Conservation (phyloP, 2,329 filamentous ascomycete species). For the Akanthomyces dipterigenus region DNA sequence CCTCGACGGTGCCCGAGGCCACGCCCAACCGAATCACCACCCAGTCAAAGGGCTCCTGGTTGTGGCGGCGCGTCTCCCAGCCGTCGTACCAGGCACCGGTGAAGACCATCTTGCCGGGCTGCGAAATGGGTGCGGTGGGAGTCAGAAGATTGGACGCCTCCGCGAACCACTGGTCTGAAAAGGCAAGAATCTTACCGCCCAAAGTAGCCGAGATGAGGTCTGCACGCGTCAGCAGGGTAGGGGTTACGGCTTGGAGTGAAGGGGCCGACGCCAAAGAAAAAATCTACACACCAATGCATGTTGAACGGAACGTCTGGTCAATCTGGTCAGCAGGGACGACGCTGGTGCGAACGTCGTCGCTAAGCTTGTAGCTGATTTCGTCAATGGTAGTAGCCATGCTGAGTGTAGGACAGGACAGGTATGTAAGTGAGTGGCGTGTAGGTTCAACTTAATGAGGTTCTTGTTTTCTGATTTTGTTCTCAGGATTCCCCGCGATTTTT, state of each 20-base stretch:
- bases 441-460: not conserved
- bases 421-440: not conserved
- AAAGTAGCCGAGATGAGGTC: constrained; percentile 55
- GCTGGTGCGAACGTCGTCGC: constrained; percentile 41
- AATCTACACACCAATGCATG: constrained; percentile 48
- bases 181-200: constrained; percentile 57
- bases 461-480: not conserved
- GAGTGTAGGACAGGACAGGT: not conserved
- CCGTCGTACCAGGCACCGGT: constrained; percentile 66
- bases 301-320: constrained; percentile 55
- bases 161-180: constrained; percentile 64
- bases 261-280: not conserved
- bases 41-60: constrained; percentile 58
- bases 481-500: not conserved
- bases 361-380: constrained; percentile 49
- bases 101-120: constrained; percentile 62
- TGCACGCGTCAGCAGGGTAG: constrained; percentile 21
- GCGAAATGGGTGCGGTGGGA: constrained; percentile 54
- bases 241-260: not conserved
- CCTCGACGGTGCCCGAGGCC: constrained; percentile 63
- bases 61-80: constrained; percentile 63
- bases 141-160: constrained; percentile 58
- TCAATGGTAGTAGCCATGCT: constrained; percentile 33
- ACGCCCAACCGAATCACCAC: constrained; percentile 60
- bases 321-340: constrained; percentile 47